Conservation (phyloP, 2,329 filamentous ascomycete genomes). For the Neonectria ditissima region DNA sequence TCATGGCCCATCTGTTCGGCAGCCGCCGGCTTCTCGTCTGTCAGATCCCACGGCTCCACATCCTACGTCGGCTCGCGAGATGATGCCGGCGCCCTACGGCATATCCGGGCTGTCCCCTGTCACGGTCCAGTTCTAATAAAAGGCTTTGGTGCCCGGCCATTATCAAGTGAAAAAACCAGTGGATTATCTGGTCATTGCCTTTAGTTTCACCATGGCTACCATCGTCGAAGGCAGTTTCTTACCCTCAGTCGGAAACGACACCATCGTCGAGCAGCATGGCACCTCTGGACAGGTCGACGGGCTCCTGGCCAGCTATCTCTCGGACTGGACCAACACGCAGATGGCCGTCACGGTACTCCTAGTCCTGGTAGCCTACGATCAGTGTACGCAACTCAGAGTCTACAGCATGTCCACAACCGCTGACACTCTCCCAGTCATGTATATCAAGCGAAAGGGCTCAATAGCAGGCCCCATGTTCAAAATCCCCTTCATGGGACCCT, state of each 20-base stretch:
- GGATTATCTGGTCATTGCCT: neutral
- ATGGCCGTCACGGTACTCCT: slow-evolving; percentile 48
- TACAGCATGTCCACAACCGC: neutral
- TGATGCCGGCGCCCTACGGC: neutral
- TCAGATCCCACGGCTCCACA: neutral
- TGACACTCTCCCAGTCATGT: slow-evolving; percentile 61
- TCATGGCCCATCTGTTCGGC: neutral
- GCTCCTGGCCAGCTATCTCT: slow-evolving; percentile 25
- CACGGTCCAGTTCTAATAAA: neutral
- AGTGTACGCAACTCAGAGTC: slow-evolving; percentile 43
- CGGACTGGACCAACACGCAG: slow-evolving; percentile 23
- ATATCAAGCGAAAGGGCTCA: slow-evolving; percentile 70
- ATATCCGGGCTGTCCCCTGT: neutral
- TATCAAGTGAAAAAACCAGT: neutral
- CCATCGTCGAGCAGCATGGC: neutral
- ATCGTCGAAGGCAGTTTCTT: neutral
- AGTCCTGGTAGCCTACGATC: slow-evolving; percentile 54
- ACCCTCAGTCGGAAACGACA: slow-evolving; percentile 15
- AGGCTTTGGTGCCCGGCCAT: neutral
- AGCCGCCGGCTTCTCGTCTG: neutral
- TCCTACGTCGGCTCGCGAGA: neutral
- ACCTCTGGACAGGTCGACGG: neutral
- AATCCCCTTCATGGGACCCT: slow-evolving; percentile 79
- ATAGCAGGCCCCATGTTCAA: slow-evolving; percentile 74
- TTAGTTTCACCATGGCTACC: slow-evolving; percentile 11